Evolutionary conservation across 148 eudicot genomes (phyloP).

Genomic region (Cornus controversa): DNA sequence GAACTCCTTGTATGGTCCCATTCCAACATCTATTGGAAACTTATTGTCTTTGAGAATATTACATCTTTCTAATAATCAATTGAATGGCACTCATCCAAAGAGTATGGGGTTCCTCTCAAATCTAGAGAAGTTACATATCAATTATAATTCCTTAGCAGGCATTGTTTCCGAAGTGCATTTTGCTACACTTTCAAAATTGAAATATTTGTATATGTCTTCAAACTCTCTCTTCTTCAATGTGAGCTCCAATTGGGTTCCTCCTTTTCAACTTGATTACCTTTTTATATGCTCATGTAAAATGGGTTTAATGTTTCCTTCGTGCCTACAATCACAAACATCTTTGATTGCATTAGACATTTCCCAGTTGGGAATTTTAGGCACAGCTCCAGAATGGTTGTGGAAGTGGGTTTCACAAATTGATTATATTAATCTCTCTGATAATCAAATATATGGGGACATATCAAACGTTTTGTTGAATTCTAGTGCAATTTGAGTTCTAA

Average conservation of each 20-base stretch:
- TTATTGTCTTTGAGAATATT: neutral
- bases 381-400: slow-evolving; percentile 19
- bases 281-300: slow-evolving; percentile 9
- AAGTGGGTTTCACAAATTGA: neutral
- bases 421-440: neutral
- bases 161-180: slow-evolving; percentile 20
- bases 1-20: too few species aligned
- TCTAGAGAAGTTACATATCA: too few species aligned
- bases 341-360: slow-evolving; percentile 17
- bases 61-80: neutral
- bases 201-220: neutral
- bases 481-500: too few species aligned
- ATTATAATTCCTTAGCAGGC: slow-evolving; percentile 11
- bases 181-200: slow-evolving; percentile 1
- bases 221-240: slow-evolving; percentile 18
- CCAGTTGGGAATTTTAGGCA: slow-evolving; percentile 12
- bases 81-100: neutral
- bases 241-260: slow-evolving; percentile 31
- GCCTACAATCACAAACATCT: slow-evolving; percentile 23
- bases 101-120: slow-evolving; percentile 1
- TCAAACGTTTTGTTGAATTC: too few species aligned
- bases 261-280: slow-evolving; percentile 25
- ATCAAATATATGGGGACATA: too few species aligned
- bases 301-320: slow-evolving; percentile 18
- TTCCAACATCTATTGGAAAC: neutral